phyloP scores from a whole-genome alignment of 352 stramenopile species.

The Blastocystis sp. region DNA sequence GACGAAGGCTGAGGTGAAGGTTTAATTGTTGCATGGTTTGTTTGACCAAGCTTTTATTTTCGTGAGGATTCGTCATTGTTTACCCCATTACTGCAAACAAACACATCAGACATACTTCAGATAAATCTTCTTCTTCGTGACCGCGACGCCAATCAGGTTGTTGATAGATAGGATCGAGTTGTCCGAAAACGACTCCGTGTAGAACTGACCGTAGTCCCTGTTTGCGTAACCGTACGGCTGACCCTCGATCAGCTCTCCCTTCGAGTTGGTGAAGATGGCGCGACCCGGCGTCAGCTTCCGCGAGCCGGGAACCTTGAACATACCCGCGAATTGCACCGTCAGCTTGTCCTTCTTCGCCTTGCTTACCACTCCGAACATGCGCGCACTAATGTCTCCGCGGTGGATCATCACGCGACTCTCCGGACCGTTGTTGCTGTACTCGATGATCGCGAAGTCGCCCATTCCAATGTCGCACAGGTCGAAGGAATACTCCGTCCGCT shows the following conservation, averaged over 20 bases:
- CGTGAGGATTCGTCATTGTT: neutral
- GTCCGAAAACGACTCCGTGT: neutral
- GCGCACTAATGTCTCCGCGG: neutral
- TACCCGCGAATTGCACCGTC: conserved; percentile 48
- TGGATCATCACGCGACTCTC: conserved; percentile 45
- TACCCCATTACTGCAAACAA: neutral
- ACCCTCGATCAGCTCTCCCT: conserved; percentile 47
- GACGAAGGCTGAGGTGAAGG: conserved; percentile 14
- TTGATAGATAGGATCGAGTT: conserved; percentile 27
- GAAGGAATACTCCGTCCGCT: neutral
- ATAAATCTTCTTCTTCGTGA: conserved; percentile 34
- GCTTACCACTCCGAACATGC: conserved; percentile 22
- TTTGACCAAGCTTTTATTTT: neutral
- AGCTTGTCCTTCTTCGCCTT: conserved; percentile 16
- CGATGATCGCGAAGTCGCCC: conserved; percentile 26
- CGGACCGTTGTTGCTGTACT: conserved; percentile 1
- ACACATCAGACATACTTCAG: conserved; percentile 33
- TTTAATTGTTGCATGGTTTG: neutral
- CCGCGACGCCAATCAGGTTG: conserved; percentile 33
- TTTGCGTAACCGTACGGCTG: conserved; percentile 27
- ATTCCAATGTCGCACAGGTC: conserved; percentile 45
- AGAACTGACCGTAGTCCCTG: conserved; percentile 40
- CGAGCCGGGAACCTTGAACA: conserved; percentile 14
- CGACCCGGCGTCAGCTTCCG: conserved; percentile 21
- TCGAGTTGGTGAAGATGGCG: conserved; percentile 25